Conservation (phyloP, 495 filamentous ascomycete species). For the Bacidia gigantensis region DNA sequence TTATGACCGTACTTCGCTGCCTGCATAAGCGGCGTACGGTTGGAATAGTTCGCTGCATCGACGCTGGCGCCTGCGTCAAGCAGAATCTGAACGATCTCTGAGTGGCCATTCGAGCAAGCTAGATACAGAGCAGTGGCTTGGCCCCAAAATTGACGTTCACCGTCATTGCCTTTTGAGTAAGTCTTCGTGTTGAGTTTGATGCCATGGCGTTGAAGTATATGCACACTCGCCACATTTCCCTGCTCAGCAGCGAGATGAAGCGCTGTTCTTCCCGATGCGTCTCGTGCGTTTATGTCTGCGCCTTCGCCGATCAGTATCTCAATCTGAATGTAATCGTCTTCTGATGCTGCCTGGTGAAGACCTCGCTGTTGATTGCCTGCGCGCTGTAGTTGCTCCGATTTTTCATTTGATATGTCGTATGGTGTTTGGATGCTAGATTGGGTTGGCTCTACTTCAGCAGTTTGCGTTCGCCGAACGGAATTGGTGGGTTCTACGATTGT, state of each 20-base stretch:
- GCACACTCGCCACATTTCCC: neutral
- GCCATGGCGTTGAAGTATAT: neutral
- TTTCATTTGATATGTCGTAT: neutral
- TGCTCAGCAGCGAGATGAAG: neutral
- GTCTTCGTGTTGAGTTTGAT: neutral
- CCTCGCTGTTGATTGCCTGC: neutral
- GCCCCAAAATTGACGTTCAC: neutral
- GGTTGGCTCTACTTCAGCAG: neutral
- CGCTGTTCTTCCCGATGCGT: neutral
- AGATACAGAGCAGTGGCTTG: neutral
- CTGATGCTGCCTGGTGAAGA: neutral
- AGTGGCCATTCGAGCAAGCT: neutral
- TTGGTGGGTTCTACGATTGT: neutral
- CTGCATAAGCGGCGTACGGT: neutral
- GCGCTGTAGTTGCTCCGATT: neutral
- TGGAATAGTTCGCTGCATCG: neutral
- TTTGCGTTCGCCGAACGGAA: neutral
- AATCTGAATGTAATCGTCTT: neutral
- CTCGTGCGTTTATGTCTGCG: neutral
- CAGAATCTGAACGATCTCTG: neutral
- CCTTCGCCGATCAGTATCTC: neutral
- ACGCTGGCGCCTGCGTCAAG: neutral
- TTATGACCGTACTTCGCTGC: neutral
- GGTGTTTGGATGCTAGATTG: neutral
- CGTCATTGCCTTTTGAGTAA: neutral